phyloP scores from a whole-genome alignment of 768 basidiomycete species.

The Hypholoma fasciculare region DNA sequence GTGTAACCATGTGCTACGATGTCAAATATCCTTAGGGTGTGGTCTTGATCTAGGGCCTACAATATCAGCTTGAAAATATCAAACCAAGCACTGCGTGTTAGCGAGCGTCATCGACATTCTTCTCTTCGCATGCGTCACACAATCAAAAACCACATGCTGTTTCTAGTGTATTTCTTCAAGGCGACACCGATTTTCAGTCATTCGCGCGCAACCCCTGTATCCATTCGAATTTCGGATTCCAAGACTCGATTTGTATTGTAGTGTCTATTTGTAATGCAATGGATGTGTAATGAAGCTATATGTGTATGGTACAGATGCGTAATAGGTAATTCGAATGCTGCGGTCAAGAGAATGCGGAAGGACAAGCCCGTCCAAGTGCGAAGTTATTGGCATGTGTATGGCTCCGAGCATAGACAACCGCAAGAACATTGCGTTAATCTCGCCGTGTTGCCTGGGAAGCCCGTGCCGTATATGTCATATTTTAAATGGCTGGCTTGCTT shows the following conservation, averaged over 20 bases:
- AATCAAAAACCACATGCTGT: background rate
- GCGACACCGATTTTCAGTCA: conserved; percentile 12
- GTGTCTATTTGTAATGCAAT: conserved; percentile 10
- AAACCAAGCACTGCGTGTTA: background rate
- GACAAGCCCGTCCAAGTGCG: background rate
- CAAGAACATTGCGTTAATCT: conserved; percentile 30
- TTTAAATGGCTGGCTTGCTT: conserved; percentile 7
- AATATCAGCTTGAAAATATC: background rate
- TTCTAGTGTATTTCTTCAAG: background rate
- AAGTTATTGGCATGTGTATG: conserved; percentile 24
- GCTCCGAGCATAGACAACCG: conserved; percentile 37
- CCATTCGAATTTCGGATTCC: conserved; percentile 5
- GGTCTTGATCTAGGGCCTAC: background rate
- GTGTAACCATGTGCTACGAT: background rate
- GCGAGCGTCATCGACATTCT: background rate
- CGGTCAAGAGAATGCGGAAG: conserved; percentile 11
- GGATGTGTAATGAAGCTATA: conserved; percentile 1
- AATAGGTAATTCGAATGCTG: conserved; percentile 2
- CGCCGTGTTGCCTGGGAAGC: conserved; percentile 8
- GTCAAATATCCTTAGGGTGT: background rate
- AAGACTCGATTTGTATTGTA: conserved; percentile 25
- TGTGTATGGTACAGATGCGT: conserved; percentile 13
- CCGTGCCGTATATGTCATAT: conserved; percentile 11
- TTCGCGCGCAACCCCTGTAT: conserved; percentile 4
- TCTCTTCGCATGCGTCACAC: background rate